These are phyloP conservation scores for Graphiopsis chlorocephala DNA, from an alignment of 2,329 filamentous ascomycete species.

Conservation along the genomic window DNA sequence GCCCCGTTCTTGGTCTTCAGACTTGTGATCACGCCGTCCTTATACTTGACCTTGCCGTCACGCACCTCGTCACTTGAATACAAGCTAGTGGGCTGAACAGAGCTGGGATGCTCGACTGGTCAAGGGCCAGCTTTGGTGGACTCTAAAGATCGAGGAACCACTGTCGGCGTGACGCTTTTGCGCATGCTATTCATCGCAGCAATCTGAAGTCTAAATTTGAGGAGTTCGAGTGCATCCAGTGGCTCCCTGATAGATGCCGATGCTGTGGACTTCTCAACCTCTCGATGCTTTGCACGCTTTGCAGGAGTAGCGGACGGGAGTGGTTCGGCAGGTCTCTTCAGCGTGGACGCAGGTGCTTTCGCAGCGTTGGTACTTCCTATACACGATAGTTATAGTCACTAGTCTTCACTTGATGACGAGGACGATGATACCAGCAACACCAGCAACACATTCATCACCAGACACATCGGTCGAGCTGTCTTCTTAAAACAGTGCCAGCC, in stretches of 20 bases:
- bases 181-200: slow-evolving; percentile 5
- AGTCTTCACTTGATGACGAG: neutral
- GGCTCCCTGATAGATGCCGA: neutral
- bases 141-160: neutral
- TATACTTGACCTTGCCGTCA: slow-evolving; percentile 20
- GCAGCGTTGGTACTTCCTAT: neutral
- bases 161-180: neutral
- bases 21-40: slow-evolving; percentile 22
- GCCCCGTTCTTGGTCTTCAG: slow-evolving; percentile 12
- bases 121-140: neutral
- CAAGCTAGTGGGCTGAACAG: slow-evolving; percentile 29
- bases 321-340: neutral
- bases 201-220: slow-evolving; percentile 24
- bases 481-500: slow-evolving; percentile 32
- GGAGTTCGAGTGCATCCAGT: slow-evolving; percentile 18
- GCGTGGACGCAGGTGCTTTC: neutral
- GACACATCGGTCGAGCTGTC: slow-evolving; percentile 21
- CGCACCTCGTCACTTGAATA: slow-evolving; percentile 41
- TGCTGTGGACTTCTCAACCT: neutral
- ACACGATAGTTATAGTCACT: slow-evolving; percentile 2
- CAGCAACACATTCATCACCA: slow-evolving; percentile 43
- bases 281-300: neutral
- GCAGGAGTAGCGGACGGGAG: neutral
- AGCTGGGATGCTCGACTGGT: neutral
- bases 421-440: slow-evolving; percentile 42